These are phyloP conservation scores for Ochromonas danica DNA, from an alignment of 108 stramenopile species.

Conservation along the genomic window DNA sequence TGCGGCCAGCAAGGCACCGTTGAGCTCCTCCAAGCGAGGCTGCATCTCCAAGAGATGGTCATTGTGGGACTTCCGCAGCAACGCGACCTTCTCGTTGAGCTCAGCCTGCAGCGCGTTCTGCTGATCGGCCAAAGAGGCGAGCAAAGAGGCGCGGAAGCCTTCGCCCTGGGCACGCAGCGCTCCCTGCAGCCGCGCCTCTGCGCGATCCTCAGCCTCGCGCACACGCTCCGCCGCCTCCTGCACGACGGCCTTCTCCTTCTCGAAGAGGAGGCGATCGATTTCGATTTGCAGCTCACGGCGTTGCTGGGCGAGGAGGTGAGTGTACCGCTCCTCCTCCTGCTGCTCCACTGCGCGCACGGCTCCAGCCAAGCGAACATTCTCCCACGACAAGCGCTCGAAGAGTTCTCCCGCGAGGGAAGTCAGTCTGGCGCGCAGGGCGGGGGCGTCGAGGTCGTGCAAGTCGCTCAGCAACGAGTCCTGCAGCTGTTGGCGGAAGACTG, in stretches of 20 bases:
- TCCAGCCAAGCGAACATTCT: background rate
- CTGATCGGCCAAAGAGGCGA: background rate
- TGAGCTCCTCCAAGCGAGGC: background rate
- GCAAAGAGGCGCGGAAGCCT: background rate
- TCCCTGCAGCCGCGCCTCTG: background rate
- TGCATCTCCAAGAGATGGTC: constrained; percentile 1
- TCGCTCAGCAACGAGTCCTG: background rate
- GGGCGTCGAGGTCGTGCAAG: background rate
- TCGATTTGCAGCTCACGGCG: constrained; percentile 6
- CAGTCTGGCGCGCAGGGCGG: background rate
- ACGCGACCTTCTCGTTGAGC: background rate
- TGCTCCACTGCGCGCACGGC: background rate
- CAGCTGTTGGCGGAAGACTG: background rate
- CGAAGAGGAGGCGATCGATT: background rate
- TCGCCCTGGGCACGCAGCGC: constrained; percentile 1
- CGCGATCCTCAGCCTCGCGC: background rate
- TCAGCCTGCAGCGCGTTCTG: background rate
- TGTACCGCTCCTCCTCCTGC: background rate
- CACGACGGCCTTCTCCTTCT: background rate
- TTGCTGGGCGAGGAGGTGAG: background rate
- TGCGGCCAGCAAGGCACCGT: background rate
- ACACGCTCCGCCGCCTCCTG: background rate
- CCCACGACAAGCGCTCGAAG: constrained; percentile 5
- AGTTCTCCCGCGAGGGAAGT: background rate
- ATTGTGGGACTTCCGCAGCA: background rate